Conservation (phyloP, 2,329 filamentous ascomycete genomes). For the Rachicladosporium sp. region DNA sequence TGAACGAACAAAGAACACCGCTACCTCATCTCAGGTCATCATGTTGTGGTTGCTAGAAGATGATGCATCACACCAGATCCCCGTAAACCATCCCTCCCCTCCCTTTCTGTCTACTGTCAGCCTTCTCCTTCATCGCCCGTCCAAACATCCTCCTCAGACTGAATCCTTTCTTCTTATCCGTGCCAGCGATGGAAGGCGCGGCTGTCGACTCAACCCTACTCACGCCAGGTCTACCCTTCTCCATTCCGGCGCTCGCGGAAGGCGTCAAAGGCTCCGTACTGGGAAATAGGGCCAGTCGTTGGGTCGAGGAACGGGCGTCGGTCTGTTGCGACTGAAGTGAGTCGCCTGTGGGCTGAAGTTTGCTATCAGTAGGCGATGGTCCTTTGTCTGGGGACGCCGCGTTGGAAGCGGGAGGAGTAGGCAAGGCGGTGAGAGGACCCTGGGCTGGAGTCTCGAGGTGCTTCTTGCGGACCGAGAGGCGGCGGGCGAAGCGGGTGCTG, state of each 20-base stretch:
- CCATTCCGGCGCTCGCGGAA: neutral
- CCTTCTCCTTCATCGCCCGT: neutral
- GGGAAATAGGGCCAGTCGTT: neutral
- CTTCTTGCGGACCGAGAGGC: constrained; percentile 17
- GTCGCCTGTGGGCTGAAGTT: neutral
- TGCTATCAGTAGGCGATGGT: constrained; percentile 1
- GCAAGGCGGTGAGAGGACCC: constrained; percentile 6
- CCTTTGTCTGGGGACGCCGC: constrained; percentile 38
- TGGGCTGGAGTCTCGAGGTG: constrained; percentile 8
- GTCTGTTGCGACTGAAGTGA: neutral
- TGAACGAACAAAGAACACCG: no score
- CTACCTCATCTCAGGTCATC: no score
- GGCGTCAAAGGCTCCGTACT: constrained; percentile 1
- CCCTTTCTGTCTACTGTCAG: neutral
- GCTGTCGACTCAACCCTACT: no score
- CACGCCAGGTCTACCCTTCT: neutral
- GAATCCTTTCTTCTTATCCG: constrained; percentile 3
- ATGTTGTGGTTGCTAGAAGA: no score
- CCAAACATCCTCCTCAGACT: constrained; percentile 4
- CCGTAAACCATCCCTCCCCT: constrained; percentile 5
- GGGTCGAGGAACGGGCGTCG: neutral
- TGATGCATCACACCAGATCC: constrained; percentile 2
- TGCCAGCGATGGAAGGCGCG: neutral
- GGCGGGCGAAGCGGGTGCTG: constrained; percentile 16
- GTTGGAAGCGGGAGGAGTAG: constrained; percentile 39